Evolutionary conservation across 2,329 filamentous ascomycete genomes (phyloP).

Genomic region (Fusarium keratoplasticum): DNA sequence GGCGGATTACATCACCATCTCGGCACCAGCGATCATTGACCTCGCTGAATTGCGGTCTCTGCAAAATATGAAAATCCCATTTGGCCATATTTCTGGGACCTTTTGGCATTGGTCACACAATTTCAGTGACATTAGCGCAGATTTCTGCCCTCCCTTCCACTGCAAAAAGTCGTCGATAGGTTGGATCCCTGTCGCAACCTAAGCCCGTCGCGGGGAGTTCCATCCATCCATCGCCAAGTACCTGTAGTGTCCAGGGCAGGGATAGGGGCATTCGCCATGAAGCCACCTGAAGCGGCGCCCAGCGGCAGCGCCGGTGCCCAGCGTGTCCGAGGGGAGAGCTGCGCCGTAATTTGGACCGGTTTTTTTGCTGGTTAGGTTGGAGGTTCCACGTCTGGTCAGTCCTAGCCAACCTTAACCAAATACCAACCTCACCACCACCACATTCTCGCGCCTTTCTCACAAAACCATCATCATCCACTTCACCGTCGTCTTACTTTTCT

Average conservation of each 20-base stretch:
- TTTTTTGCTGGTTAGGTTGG: conserved; percentile 14
- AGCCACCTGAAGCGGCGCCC: not conserved
- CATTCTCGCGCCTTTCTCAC: conserved; percentile 15
- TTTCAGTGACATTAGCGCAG: conserved; percentile 22
- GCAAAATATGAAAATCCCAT: not conserved
- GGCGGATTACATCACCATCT: conserved; percentile 18
- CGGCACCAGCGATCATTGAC: not conserved
- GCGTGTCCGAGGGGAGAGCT: not conserved
- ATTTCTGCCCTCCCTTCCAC: not conserved
- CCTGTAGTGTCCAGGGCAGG: not conserved
- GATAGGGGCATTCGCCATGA: not conserved
- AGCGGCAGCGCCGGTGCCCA: conserved; percentile 24
- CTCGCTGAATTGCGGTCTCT: not conserved
- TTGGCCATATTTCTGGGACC: not conserved
- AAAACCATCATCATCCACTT: conserved; percentile 32
- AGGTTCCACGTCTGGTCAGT: not conserved
- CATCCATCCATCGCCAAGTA: conserved; percentile 8
- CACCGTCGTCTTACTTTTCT: conserved; percentile 16
- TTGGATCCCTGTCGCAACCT: conserved; percentile 9
- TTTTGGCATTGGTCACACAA: not conserved
- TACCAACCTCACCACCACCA: conserved; percentile 25
- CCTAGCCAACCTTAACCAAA: conserved; percentile 6
- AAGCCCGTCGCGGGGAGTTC: conserved; percentile 20
- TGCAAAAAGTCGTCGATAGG: not conserved
- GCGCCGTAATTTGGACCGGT: conserved; percentile 15